phyloP scores from a whole-genome alignment of 2,329 filamentous ascomycete species.

The Triangularia setosa region DNA sequence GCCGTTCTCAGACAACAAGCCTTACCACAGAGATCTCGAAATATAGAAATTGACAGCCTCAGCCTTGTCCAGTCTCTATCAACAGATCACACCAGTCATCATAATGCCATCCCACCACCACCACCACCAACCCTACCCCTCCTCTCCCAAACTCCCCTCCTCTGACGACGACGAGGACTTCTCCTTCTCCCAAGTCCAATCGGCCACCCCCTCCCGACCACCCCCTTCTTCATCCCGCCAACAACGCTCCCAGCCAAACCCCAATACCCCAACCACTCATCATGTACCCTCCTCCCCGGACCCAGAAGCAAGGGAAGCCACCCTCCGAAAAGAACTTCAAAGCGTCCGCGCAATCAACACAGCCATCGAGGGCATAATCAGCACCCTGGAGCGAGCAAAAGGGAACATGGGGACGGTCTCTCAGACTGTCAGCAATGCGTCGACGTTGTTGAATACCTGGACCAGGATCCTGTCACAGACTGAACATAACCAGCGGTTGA shows the following conservation, averaged over 20 bases:
- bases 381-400: conserved; percentile 66
- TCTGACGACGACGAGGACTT: background rate
- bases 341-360: conserved; percentile 82
- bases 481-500: conserved; percentile 91
- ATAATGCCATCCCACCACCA: background rate
- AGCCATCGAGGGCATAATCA: conserved; percentile 75
- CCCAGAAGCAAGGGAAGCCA: conserved; percentile 63
- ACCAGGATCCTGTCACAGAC: conserved; percentile 94
- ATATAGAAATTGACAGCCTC: background rate
- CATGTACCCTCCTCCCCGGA: background rate
- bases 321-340: conserved; percentile 73
- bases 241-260: background rate
- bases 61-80: background rate
- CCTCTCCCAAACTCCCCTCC: background rate
- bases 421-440: conserved; percentile 80
- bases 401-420: conserved; percentile 83
- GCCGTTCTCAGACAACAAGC: background rate
- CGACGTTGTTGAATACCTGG: conserved; percentile 89
- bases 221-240: background rate
- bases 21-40: background rate
- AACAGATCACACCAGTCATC: background rate
- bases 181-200: background rate
- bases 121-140: background rate
- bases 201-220: background rate
- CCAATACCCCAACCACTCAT: conserved; percentile 35